These are phyloP conservation scores for Zasmidium cellare DNA, from an alignment of 2,329 filamentous ascomycete species.

Conservation along the genomic window DNA sequence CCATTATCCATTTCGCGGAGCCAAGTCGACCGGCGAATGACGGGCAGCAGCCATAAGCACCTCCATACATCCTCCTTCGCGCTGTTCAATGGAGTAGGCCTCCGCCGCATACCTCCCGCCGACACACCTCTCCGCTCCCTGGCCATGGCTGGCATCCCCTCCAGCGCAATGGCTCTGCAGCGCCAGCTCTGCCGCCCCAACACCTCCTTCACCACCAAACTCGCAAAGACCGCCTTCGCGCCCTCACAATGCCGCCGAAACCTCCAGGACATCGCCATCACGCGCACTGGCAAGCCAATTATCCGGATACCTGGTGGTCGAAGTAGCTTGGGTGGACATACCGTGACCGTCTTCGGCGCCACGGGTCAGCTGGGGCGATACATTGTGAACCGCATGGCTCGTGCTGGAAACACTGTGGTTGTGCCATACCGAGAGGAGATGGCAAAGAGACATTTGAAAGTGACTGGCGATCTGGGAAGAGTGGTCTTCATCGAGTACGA, in stretches of 20 bases:
- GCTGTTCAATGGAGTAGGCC: conserved; percentile 18
- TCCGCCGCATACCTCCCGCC: conserved; percentile 3
- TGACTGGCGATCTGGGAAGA: conserved; percentile 89
- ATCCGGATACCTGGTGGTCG: conserved; percentile 85
- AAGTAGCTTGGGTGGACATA: conserved; percentile 68
- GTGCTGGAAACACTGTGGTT: conserved; percentile 90
- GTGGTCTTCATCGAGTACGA: conserved; percentile 94
- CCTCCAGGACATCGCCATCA: conserved; percentile 84
- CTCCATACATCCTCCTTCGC: neutral
- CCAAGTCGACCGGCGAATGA: neutral
- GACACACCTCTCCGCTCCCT: conserved; percentile 18
- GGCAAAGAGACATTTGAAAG: conserved; percentile 94
- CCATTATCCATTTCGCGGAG: too few relatives aligned
- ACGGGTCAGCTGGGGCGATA: conserved; percentile 95
- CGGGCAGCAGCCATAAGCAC: neutral
- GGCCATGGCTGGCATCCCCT: conserved; percentile 33
- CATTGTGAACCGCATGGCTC: conserved; percentile 92
- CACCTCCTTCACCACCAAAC: conserved; percentile 26
- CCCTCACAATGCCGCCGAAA: conserved; percentile 36
- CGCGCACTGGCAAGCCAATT: conserved; percentile 93
- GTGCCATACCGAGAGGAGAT: conserved; percentile 96
- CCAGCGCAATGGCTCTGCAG: conserved; percentile 34
- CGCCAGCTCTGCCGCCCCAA: conserved; percentile 36
- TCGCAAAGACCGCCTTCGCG: conserved; percentile 26
- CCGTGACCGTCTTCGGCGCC: conserved; percentile 95